Conservation (phyloP, 2,329 filamentous ascomycete species). For the Colletotrichum ledebouriae region DNA sequence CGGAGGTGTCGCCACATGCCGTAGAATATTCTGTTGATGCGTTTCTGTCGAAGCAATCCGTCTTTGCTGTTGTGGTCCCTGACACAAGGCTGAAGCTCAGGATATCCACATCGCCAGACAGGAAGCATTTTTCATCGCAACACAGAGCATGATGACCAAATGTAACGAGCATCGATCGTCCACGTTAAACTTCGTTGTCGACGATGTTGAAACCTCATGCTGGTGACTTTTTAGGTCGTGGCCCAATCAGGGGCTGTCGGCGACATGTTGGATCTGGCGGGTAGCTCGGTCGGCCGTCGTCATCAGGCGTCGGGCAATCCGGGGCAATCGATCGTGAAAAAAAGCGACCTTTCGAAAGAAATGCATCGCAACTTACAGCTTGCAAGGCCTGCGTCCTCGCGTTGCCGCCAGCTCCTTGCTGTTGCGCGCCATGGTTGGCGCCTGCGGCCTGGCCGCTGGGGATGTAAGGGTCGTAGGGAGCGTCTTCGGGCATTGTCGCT, state of each 20-base stretch:
- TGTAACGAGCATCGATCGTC: background rate
- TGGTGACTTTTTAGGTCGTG: constrained; percentile 9
- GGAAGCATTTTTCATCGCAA: constrained; percentile 15
- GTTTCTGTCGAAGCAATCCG: background rate
- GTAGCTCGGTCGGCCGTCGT: constrained; percentile 36
- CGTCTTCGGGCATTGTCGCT: constrained; percentile 66
- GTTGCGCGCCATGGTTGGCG: constrained; percentile 51
- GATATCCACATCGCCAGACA: background rate
- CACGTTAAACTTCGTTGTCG: background rate
- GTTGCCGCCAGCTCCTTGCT: constrained; percentile 60
- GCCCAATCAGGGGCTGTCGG: constrained; percentile 30
- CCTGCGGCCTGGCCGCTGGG: constrained; percentile 73
- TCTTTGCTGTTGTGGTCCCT: background rate
- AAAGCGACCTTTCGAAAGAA: constrained; percentile 29
- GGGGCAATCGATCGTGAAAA: constrained; percentile 21
- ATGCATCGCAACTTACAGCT: constrained; percentile 75
- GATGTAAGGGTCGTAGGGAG: constrained; percentile 91
- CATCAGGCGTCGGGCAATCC: constrained; percentile 34
- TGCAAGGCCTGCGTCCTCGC: constrained; percentile 77
- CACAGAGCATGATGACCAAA: background rate
- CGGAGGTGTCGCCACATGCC: background rate
- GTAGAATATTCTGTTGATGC: background rate
- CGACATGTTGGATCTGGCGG: constrained; percentile 30
- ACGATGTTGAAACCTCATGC: background rate
- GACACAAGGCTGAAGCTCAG: background rate